Percentiles rank a stretch among this genome's conserved stretches.
phyloP scores from a whole-genome alignment of 2,329 filamentous ascomycete genomes.

The Phaeoacremonium minimum region DNA sequence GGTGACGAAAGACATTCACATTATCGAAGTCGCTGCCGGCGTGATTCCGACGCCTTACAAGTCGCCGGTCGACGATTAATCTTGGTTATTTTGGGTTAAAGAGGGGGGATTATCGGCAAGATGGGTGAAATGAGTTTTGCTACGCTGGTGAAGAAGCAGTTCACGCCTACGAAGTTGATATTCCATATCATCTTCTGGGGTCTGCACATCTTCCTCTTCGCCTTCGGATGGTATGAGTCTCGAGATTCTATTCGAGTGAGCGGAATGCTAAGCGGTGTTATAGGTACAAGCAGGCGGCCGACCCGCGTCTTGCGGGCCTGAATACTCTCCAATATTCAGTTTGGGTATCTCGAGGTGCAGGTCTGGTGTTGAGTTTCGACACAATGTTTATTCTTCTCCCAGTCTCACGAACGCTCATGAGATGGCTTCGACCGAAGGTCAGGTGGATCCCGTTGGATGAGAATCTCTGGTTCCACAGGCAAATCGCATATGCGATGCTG shows the following conservation, averaged over 20 bases:
- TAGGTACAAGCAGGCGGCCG: constrained; percentile 74
- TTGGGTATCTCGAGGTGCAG: constrained; percentile 93
- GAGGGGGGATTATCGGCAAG: constrained; percentile 27
- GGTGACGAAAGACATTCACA: constrained; percentile 7
- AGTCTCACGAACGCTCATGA: constrained; percentile 88
- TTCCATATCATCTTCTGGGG: constrained; percentile 83
- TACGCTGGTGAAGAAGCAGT: constrained; percentile 58
- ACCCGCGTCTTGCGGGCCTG: constrained; percentile 66
- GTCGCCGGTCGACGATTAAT: constrained; percentile 55
- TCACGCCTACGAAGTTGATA: constrained; percentile 65
- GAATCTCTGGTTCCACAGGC: constrained; percentile 93
- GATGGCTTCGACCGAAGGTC: constrained; percentile 80
- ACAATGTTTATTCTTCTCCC: constrained; percentile 84
- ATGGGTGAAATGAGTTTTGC: constrained; percentile 30
- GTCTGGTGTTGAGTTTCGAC: constrained; percentile 79
- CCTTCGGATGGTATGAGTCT: constrained; percentile 70
- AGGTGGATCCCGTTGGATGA: constrained; percentile 91
- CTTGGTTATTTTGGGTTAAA: constrained; percentile 18
- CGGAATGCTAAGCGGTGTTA: constrained; percentile 15
- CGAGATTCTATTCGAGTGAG: background rate
- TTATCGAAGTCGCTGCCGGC: constrained; percentile 8
- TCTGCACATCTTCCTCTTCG: constrained; percentile 75
- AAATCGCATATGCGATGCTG: constrained; percentile 85
- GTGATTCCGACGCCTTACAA: constrained; percentile 15
- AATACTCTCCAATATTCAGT: constrained; percentile 85